phyloP scores from a whole-genome alignment of 352 stramenopile species.

The Porosira glacialis region DNA sequence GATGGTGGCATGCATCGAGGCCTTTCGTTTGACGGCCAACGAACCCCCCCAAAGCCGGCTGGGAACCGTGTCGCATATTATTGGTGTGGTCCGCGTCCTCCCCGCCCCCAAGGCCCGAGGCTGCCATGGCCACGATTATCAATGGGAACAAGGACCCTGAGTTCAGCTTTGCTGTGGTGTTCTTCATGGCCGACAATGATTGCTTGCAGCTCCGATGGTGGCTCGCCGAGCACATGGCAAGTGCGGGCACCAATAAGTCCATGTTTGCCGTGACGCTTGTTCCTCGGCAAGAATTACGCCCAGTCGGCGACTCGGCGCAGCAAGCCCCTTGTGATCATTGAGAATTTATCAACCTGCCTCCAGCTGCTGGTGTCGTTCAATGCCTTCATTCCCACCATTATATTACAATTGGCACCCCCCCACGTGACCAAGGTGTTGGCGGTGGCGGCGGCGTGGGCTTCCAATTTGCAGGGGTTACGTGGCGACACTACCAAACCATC shows the following conservation, averaged over 20 bases:
- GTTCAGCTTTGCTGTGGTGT: slow-evolving; percentile 73
- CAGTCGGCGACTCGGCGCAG: slow-evolving; percentile 40
- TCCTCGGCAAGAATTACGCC: slow-evolving; percentile 58
- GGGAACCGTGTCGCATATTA: slow-evolving; percentile 72
- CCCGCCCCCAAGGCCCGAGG: slow-evolving; percentile 58
- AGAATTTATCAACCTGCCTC: slow-evolving; percentile 70
- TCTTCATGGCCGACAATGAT: slow-evolving; percentile 78
- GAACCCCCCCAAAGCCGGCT: slow-evolving; percentile 53
- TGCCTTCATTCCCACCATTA: slow-evolving; percentile 71
- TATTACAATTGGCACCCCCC: slow-evolving; percentile 54
- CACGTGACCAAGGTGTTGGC: slow-evolving; percentile 66
- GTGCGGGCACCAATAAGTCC: slow-evolving; percentile 33
- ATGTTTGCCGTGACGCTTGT: slow-evolving; percentile 60
- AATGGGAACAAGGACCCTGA: slow-evolving; percentile 74
- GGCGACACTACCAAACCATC: slow-evolving; percentile 15
- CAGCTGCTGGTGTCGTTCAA: slow-evolving; percentile 71
- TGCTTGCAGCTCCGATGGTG: slow-evolving; percentile 72
- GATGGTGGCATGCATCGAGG: slow-evolving; percentile 74
- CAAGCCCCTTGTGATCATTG: slow-evolving; percentile 67
- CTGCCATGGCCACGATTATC: slow-evolving; percentile 59
- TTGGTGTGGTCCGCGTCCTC: slow-evolving; percentile 66
- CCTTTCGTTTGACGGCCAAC: slow-evolving; percentile 62
- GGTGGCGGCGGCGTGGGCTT: slow-evolving; percentile 67
- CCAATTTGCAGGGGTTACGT: slow-evolving; percentile 48
- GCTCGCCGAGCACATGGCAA: slow-evolving; percentile 63